phyloP scores from a whole-genome alignment of 75 land plant genomes.

The Selaginella moellendorffii region DNA sequence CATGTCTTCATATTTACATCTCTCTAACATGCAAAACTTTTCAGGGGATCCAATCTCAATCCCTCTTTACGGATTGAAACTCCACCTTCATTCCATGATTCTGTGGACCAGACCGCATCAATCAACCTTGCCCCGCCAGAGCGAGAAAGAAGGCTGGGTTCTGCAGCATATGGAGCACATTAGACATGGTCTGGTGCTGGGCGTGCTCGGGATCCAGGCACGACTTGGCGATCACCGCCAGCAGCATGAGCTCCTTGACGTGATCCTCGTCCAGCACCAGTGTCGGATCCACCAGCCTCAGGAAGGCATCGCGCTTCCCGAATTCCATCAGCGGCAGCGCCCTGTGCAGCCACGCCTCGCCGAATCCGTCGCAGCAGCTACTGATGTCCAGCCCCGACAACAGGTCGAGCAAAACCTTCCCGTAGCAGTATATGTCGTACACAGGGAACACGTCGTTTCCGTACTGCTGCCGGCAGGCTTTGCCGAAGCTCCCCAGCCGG shows the following conservation, averaged over 20 bases:
- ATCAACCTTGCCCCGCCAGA: neutral
- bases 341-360: neutral
- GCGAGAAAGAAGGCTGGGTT: neutral
- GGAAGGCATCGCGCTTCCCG: neutral
- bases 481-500: constrained; percentile 72
- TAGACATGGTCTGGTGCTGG: neutral
- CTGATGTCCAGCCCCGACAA: constrained; percentile 2
- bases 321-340: constrained; percentile 8
- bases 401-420: neutral
- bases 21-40: too few species aligned
- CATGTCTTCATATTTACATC: too few species aligned
- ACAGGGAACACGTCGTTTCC: neutral
- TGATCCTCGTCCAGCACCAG: constrained; percentile 11
- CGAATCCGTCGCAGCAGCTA: neutral
- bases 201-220: neutral
- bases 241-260: constrained; percentile 1
- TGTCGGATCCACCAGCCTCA: neutral
- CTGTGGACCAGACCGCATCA: too few species aligned
- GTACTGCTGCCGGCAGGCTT: constrained; percentile 3
- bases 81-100: too few species aligned
- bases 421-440: constrained; percentile 6
- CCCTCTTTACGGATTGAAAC: too few species aligned
- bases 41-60: too few species aligned
- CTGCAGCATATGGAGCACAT: neutral
- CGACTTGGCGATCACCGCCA: neutral